Conservation (phyloP, 345 rosid genomes). For the Populus alba region DNA sequence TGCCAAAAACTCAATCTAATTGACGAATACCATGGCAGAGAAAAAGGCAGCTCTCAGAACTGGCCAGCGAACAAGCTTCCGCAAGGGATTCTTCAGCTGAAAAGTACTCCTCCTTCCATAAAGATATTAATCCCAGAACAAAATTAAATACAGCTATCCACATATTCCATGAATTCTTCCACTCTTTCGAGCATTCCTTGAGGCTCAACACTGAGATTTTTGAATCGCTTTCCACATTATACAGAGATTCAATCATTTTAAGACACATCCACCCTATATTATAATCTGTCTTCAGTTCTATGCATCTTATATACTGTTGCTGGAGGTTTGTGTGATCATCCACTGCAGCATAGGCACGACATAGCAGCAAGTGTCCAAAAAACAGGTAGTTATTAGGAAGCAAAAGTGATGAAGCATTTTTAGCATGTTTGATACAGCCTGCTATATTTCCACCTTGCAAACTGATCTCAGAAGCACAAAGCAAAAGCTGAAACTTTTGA, state of each 20-base stretch:
- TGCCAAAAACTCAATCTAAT: background rate
- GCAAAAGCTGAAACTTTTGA: constrained; percentile 79
- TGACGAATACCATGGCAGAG: constrained; percentile 65
- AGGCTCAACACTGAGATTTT: constrained; percentile 48
- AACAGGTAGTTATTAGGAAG: constrained; percentile 64
- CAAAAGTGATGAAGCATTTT: constrained; percentile 50
- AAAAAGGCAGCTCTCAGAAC: constrained; percentile 61
- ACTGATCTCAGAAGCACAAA: constrained; percentile 78
- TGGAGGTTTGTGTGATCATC: constrained; percentile 40
- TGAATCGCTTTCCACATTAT: constrained; percentile 45
- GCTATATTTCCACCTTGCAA: constrained; percentile 53
- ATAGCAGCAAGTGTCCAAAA: constrained; percentile 69
- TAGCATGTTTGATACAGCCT: constrained; percentile 49
- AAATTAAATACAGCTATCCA: constrained; percentile 62
- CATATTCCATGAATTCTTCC: constrained; percentile 45
- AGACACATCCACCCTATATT: constrained; percentile 75
- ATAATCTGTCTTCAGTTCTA: constrained; percentile 74
- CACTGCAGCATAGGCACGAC: constrained; percentile 75
- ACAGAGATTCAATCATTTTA: constrained; percentile 62
- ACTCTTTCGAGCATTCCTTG: constrained; percentile 42
- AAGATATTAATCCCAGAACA: constrained; percentile 53
- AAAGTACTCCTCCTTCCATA: constrained; percentile 45
- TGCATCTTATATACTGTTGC: constrained; percentile 61
- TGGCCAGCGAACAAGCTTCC: constrained; percentile 56
- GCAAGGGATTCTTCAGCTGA: constrained; percentile 61